Conservation (phyloP, 805 yeast species). For the Scheffersomyces stipitis region DNA sequence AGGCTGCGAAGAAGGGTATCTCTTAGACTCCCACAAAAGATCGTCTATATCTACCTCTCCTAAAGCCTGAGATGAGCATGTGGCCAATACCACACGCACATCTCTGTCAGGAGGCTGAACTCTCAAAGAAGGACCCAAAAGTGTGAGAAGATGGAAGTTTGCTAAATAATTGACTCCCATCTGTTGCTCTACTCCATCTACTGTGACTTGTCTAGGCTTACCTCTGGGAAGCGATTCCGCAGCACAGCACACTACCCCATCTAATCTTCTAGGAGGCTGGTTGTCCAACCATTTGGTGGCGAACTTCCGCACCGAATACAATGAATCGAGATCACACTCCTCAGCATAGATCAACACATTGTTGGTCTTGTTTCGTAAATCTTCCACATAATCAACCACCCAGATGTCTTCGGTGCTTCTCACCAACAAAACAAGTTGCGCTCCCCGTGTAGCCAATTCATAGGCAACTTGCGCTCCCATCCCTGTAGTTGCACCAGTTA, state of each 20-base stretch:
- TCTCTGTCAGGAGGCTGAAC: slow-evolving; percentile 95
- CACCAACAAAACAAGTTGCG: slow-evolving; percentile 77
- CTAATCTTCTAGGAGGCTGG: slow-evolving; percentile 85
- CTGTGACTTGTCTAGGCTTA: slow-evolving; percentile 58
- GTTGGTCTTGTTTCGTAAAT: slow-evolving; percentile 64
- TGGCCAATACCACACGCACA: slow-evolving; percentile 75
- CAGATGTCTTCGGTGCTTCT: slow-evolving; percentile 65
- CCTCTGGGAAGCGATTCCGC: slow-evolving; percentile 77
- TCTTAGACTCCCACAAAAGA: slow-evolving; percentile 57
- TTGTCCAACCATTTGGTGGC: slow-evolving; percentile 95
- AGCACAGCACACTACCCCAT: slow-evolving; percentile 87
- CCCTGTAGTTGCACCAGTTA: slow-evolving; percentile 95
- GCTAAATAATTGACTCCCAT: slow-evolving; percentile 79
- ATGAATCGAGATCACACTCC: slow-evolving; percentile 73
- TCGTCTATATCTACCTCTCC: slow-evolving; percentile 66
- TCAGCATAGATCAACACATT: slow-evolving; percentile 89
- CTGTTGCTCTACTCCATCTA: slow-evolving; percentile 86
- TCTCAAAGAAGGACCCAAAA: slow-evolving; percentile 79
- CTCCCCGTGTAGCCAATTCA: slow-evolving; percentile 79
- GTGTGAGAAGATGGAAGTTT: slow-evolving; percentile 75
- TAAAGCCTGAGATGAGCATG: slow-evolving; percentile 75
- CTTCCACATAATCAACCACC: slow-evolving; percentile 77
- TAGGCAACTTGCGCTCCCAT: slow-evolving; percentile 74
- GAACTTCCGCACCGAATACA: slow-evolving; percentile 78
- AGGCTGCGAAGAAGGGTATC: slow-evolving; percentile 63